These are phyloP conservation scores for Boletus coffeatus DNA, from an alignment of 1,284 basidiomycete genomes.

Conservation along the genomic window DNA sequence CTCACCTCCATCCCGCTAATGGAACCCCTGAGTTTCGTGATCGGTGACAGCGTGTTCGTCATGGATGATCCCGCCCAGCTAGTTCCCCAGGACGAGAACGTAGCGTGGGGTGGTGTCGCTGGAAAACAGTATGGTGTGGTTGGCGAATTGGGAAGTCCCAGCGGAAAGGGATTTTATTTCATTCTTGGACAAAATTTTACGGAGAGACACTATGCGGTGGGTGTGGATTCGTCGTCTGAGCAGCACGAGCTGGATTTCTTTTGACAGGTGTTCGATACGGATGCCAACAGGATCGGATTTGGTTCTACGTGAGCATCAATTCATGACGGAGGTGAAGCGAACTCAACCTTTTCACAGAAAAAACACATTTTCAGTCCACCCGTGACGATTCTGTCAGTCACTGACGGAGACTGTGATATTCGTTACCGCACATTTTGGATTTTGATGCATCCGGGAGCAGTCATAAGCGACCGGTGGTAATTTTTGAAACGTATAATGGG, in stretches of 20 bases:
- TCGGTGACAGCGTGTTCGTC: conserved; percentile 12
- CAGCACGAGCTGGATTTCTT: not conserved
- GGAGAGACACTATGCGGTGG: conserved; percentile 26
- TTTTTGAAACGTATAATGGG: too few species aligned
- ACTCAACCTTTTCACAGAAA: not conserved
- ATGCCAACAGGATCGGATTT: not conserved
- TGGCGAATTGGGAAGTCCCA: conserved; percentile 6
- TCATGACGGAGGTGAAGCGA: not conserved
- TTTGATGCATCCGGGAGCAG: not conserved
- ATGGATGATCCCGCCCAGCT: conserved; percentile 25
- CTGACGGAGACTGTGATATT: too few species aligned
- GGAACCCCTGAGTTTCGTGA: conserved; percentile 18
- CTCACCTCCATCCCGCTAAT: conserved; percentile 16
- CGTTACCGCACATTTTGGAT: too few species aligned
- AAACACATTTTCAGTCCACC: not conserved
- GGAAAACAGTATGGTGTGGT: conserved; percentile 19
- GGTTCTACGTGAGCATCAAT: not conserved
- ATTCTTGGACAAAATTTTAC: conserved; percentile 26
- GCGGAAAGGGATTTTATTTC: conserved; percentile 21
- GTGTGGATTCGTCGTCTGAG: not conserved
- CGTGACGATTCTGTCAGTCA: not conserved
- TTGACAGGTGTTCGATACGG: not conserved
- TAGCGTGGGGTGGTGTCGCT: conserved; percentile 11
- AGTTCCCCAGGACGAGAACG: conserved; percentile 20
- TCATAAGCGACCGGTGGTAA: too few species aligned